These are phyloP conservation scores for Aspergillus versicolor DNA, from an alignment of 2,329 filamentous ascomycete genomes.

Conservation along the genomic window DNA sequence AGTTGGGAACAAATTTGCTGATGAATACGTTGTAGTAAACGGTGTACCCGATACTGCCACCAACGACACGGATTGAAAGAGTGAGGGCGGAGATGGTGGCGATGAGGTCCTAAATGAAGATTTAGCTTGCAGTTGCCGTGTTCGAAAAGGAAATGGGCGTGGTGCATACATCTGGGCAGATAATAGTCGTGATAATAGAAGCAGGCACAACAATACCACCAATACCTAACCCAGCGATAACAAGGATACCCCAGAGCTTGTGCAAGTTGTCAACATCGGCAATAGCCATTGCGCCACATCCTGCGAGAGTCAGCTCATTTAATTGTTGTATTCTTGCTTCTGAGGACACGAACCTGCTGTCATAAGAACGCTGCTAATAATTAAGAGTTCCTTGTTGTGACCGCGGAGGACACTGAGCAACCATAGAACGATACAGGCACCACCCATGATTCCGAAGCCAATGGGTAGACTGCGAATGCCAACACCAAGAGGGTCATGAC, in stretches of 20 bases:
- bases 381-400: conserved; percentile 60
- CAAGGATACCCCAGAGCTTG: conserved; percentile 57
- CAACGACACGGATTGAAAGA: conserved; percentile 67
- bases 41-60: conserved; percentile 65
- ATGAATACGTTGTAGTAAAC: conserved; percentile 55
- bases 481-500: conserved; percentile 62
- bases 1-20: conserved; percentile 47
- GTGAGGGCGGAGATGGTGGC: conserved; percentile 68
- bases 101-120: conserved; percentile 55
- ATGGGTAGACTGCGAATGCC: conserved; percentile 66
- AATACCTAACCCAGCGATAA: conserved; percentile 63
- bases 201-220: conserved; percentile 68
- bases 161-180: conserved; percentile 59
- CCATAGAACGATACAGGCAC: conserved; percentile 59
- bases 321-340: background rate
- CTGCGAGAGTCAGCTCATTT: conserved; percentile 21
- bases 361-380: conserved; percentile 62
- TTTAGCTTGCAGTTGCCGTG: background rate
- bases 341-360: conserved; percentile 52
- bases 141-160: background rate
- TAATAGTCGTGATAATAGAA: conserved; percentile 67
- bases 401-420: conserved; percentile 59
- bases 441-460: conserved; percentile 62
- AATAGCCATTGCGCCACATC: conserved; percentile 55
- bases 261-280: conserved; percentile 54